These are phyloP conservation scores for Copromyces sp. DNA, from an alignment of 495 filamentous ascomycete genomes.

Conservation along the genomic window DNA sequence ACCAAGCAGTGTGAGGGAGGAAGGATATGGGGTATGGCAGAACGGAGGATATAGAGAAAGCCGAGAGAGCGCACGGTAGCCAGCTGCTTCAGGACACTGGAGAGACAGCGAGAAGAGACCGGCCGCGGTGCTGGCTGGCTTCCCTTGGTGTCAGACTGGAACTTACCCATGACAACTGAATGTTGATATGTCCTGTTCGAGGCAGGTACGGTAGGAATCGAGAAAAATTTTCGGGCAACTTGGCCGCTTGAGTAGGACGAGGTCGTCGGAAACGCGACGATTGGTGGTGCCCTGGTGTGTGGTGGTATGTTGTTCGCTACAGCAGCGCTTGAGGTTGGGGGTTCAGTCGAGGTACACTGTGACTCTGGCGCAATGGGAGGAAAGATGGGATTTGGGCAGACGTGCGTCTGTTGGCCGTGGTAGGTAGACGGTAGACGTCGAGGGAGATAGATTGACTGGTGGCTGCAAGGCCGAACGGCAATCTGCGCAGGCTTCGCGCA, in stretches of 20 bases:
- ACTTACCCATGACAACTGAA: conserved; percentile 32
- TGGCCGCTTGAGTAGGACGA: conserved; percentile 31
- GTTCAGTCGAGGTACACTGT: conserved; percentile 17
- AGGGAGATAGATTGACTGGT: conserved; percentile 5
- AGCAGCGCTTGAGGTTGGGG: conserved; percentile 12
- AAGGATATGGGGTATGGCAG: neutral
- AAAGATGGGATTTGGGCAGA: conserved; percentile 20
- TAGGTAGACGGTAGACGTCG: conserved; percentile 1
- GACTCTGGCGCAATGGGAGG: conserved; percentile 19
- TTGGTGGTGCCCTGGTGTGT: conserved; percentile 15
- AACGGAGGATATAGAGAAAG: neutral
- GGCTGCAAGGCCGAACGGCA: conserved; percentile 22
- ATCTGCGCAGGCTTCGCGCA: conserved; percentile 3
- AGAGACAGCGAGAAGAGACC: neutral
- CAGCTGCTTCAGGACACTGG: neutral
- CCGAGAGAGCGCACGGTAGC: neutral
- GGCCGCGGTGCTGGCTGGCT: neutral
- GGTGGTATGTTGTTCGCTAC: conserved; percentile 17
- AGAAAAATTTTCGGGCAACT: conserved; percentile 27
- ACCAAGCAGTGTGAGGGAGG: neutral
- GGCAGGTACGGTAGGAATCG: conserved; percentile 9
- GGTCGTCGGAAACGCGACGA: conserved; percentile 25
- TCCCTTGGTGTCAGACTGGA: neutral
- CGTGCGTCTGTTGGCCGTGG: conserved; percentile 17
- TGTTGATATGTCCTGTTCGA: neutral